These are phyloP conservation scores for Salix suchowensis DNA, from an alignment of 345 rosid species.

Conservation along the genomic window DNA sequence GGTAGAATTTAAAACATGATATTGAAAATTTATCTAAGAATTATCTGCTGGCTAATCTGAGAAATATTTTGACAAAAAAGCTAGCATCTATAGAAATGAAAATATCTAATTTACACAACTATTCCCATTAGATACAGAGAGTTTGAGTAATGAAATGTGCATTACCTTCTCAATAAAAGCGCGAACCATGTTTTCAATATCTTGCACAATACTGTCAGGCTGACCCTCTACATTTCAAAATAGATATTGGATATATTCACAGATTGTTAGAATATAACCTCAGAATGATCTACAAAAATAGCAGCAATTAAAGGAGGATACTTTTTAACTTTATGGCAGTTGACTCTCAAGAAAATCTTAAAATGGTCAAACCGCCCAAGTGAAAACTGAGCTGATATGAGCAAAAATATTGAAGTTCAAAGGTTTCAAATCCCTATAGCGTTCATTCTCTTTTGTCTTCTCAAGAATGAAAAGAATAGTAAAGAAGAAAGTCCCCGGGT, in stretches of 20 bases:
- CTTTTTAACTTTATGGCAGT: neutral
- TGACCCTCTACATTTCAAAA: conserved; percentile 76
- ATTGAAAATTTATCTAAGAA: neutral
- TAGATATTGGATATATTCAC: conserved; percentile 1
- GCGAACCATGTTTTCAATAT: conserved; percentile 98
- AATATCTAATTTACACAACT: conserved; percentile 4
- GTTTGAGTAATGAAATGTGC: neutral
- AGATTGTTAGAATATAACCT: neutral
- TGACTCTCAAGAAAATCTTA: neutral
- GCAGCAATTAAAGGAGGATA: neutral
- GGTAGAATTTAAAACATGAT: neutral
- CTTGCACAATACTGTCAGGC: conserved; percentile 86
- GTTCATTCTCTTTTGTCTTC: neutral
- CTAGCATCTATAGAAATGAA: neutral
- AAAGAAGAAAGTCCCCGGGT: neutral
- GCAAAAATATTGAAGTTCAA: neutral
- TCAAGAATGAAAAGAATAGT: neutral
- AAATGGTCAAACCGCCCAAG: neutral
- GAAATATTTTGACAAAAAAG: neutral
- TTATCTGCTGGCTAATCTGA: neutral
- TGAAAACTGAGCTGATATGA: neutral
- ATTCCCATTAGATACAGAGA: neutral
- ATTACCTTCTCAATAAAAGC: conserved; percentile 92
- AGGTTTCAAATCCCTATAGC: neutral
- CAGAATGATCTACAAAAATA: neutral